Evolutionary conservation across 1,139 yeast genomes (phyloP).

Genomic region (Yamadazyma spencermartinsiae): DNA sequence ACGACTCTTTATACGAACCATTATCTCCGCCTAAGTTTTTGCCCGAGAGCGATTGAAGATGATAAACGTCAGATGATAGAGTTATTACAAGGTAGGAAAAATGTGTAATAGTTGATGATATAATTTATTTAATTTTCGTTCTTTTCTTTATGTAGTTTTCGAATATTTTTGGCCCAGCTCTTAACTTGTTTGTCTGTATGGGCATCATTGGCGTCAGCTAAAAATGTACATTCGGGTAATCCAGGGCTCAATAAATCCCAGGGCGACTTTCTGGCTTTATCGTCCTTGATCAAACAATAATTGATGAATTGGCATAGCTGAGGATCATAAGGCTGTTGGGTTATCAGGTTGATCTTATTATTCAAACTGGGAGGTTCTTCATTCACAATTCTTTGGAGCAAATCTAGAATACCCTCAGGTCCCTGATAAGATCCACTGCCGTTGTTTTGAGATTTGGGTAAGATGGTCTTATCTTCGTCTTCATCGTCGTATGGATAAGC

Average conservation of each 20-base stretch:
- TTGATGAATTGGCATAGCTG: constrained; percentile 65
- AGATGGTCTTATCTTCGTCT: constrained; percentile 10
- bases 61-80: background rate
- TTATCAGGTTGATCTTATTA: constrained; percentile 25
- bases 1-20: constrained; percentile 32
- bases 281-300: constrained; percentile 67
- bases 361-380: constrained; percentile 81
- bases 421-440: constrained; percentile 24
- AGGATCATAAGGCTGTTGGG: constrained; percentile 29
- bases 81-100: background rate
- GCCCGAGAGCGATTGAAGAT: background rate
- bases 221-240: constrained; percentile 30
- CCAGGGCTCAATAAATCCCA: constrained; percentile 45
- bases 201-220: constrained; percentile 42
- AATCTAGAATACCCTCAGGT: constrained; percentile 86
- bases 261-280: constrained; percentile 61
- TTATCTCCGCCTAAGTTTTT: constrained; percentile 25
- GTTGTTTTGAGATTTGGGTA: constrained; percentile 2
- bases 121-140: constrained; percentile 2
- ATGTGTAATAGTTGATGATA: background rate
- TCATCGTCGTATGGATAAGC: constrained; percentile 21
- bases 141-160: constrained; percentile 23
- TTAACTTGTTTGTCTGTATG: constrained; percentile 44
- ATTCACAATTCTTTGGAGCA: constrained; percentile 87
- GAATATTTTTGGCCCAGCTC: constrained; percentile 51